Base-by-base conservation (phyloP, 2,329 filamentous ascomycete species). In the Dothiorella sarmentorum region DNA sequence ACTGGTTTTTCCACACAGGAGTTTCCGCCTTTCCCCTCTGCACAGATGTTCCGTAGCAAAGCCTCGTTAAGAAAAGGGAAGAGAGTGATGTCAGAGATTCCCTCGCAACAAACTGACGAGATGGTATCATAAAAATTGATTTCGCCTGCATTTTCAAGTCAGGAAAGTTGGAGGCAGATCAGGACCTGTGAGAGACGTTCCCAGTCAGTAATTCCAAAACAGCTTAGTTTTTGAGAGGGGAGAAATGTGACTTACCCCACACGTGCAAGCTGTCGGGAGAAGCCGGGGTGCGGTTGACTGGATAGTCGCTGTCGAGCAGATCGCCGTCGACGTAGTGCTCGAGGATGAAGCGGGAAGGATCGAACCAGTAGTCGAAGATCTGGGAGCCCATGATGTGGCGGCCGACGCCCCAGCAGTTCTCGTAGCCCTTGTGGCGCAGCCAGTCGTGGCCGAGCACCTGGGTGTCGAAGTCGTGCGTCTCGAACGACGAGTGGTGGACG, bases 401-500 rank as follows among this genome's bases (percentile, higher is more conserved):
- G 0, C 87, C 87, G 0, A 90, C 82, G 1, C 87, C 87, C 87
- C 87, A 90, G 62, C 85, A 85, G 64, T 79, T 82, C 65, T 78
- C 79, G 67, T 87, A 87, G 1, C 82, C 83, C 69, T 85, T 82
- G 62, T 82, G 74, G 2, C 76, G 76, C 61, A 90, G 73, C 84
- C 85, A 89, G 65, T 87, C 81, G 71, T 90, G 87, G 1, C 87
- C 87, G 3, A 90, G 75, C 29, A 83, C 77, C 75, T 90, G 87
- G 4, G 83, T 82, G 67, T 90, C 87, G 65, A 87, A 88, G 69
- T 90, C 86, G 64, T 87, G 82, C 4, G 87, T 85, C 71, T 90
- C 87, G 63, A 86, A 90, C 2, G 80, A 83, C 17, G 81, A 82
- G 71, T 90, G 87, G 68, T 90, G 86, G 2, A 89, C 80, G 67